Conservation (phyloP, 2,329 filamentous ascomycete species). For the Arthroderma sp. region DNA sequence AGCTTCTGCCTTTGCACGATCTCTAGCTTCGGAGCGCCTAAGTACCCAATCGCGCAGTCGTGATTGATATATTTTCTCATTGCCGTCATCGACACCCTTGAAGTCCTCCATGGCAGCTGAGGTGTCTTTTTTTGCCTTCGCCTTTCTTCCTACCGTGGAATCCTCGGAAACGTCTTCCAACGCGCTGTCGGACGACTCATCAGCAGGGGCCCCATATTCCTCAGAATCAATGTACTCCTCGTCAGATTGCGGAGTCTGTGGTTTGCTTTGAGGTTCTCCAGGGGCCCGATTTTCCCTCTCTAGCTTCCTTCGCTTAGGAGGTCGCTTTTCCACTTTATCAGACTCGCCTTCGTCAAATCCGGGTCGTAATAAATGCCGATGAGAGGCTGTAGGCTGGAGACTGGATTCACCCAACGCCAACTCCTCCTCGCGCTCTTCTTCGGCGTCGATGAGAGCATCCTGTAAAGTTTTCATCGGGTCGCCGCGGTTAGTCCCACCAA, state of each 20-base stretch:
- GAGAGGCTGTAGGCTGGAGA: conserved; percentile 42
- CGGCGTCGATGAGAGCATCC: conserved; percentile 67
- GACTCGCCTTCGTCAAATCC: conserved; percentile 49
- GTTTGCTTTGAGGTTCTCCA: conserved; percentile 10
- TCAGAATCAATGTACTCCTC: conserved; percentile 21
- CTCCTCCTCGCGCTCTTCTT: conserved; percentile 49
- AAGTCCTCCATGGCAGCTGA: conserved; percentile 40
- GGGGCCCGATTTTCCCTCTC: background rate
- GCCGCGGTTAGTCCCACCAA: conserved; percentile 32
- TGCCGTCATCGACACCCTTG: conserved; percentile 69
- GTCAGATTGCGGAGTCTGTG: conserved; percentile 20
- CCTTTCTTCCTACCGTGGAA: conserved; percentile 11
- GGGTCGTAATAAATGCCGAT: conserved; percentile 59
- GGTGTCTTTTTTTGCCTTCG: conserved; percentile 20
- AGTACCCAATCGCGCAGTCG: conserved; percentile 65
- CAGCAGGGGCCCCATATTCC: conserved; percentile 7
- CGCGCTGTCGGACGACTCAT: conserved; percentile 11
- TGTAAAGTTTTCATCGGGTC: conserved; percentile 49
- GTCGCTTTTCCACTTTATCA: conserved; percentile 17
- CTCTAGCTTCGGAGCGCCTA: conserved; percentile 48
- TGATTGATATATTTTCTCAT: conserved; percentile 65
- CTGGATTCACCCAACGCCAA: conserved; percentile 33
- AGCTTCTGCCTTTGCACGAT: conserved; percentile 27
- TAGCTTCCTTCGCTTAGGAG: conserved; percentile 24
- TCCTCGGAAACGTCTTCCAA: conserved; percentile 7